Conservation (phyloP, 2,329 filamentous ascomycete species). For the Hypoxylon sp. region DNA sequence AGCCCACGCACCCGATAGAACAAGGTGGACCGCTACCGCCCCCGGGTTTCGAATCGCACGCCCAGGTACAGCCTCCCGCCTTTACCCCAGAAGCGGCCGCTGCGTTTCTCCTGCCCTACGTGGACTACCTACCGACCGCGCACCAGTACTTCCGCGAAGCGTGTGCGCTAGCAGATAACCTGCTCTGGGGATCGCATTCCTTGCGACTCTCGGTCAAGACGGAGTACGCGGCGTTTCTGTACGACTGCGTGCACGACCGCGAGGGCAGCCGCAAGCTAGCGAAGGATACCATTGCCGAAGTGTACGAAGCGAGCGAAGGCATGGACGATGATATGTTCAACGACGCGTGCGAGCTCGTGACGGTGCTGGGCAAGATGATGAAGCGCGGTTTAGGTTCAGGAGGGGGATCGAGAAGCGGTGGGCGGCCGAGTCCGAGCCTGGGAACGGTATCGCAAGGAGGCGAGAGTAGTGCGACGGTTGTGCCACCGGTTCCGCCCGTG, state of each 20-base stretch:
- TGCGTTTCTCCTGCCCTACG: constrained; percentile 83
- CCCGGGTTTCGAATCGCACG: constrained; percentile 65
- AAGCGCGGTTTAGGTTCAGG: constrained; percentile 72
- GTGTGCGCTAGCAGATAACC: constrained; percentile 77
- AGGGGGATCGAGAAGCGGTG: constrained; percentile 26
- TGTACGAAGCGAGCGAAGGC: constrained; percentile 90
- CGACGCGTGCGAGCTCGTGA: constrained; percentile 90
- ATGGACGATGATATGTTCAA: constrained; percentile 97
- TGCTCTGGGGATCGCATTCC: constrained; percentile 90
- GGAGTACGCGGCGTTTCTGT: constrained; percentile 92
- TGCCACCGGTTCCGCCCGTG: constrained; percentile 36
- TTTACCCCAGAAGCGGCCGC: constrained; percentile 63
- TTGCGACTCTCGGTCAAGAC: constrained; percentile 90
- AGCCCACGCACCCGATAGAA: constrained; percentile 64
- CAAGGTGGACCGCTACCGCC: constrained; percentile 72
- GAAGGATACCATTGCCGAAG: constrained; percentile 86
- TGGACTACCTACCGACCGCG: constrained; percentile 87
- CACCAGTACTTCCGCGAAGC: constrained; percentile 86
- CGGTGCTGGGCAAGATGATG: constrained; percentile 89
- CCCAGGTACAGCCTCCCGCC: constrained; percentile 4
- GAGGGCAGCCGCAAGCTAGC: constrained; percentile 83
- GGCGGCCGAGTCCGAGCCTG: constrained; percentile 32
- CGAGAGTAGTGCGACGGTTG: constrained; percentile 36
- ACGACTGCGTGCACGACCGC: constrained; percentile 89
- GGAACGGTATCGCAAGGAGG: constrained; percentile 27